Evolutionary conservation across 768 basidiomycete genomes (phyloP), one percentile per base, ranked within the genome.

Genomic region (Tulasnella sp.): DNA sequence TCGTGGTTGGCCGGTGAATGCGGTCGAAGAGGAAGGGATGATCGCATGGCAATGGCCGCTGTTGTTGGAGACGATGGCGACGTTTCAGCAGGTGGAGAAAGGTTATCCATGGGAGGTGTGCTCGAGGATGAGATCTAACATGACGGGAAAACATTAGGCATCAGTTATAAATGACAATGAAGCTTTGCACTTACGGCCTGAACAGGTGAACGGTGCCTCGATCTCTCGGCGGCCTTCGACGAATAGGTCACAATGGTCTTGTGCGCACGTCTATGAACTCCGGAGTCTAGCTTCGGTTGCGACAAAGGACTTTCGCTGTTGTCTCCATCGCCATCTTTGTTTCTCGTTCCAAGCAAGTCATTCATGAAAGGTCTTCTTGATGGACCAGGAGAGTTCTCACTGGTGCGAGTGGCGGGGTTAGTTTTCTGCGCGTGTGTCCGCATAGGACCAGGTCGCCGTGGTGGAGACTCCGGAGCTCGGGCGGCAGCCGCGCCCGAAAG

Each of bases 391-490:
- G 64, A 69, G 28, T 16, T 22, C 34, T 37, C 28, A 24, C 34
- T 18, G 4, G 64, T 24, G 34, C 64, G 64, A 14, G 34, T 37
- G 18, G 2, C 31, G 18, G 64, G 18, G 9, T 28, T 69, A 2
- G 31, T 28, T 69, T 69, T 69, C 18, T 69, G 64, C 3, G 64
- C 34, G 14, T 28, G 64, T 2, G 64, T 37, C 7, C 64, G 28
- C 64, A 69, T 34, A 69, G 64, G 64, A 69, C 64, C 64, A 31
- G 34, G 64, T 37, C 31, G 64, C 64, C 64, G 64, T 69, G 64
- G 31, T 28, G 64, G 64, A 8, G 64, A 69, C 8, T 69, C 64
- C 31, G 64, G 64, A 54, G 54, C 24, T 24, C 54, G 64, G 18
- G 12, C 12, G 9, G 8, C 24, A 69, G 31, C 14, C 28, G 31